Evolutionary conservation across 768 basidiomycete genomes (phyloP).

Genomic region (Rubroboletus satanas): DNA sequence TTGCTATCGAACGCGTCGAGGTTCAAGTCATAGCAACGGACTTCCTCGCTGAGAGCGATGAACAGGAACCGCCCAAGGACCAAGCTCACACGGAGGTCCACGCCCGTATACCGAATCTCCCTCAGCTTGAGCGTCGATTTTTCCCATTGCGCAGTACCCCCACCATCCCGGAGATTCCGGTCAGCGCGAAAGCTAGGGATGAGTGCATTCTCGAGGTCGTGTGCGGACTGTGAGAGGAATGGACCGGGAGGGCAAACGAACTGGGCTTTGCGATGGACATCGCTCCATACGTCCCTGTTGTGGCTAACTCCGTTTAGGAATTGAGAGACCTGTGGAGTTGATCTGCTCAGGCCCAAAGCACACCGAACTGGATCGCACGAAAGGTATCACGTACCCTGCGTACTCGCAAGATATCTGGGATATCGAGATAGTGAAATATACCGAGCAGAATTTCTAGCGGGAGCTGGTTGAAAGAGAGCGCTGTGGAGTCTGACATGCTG

Average conservation of each 20-base stretch:
- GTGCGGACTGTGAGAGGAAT: slow-evolving; percentile 8
- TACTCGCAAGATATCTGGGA: slow-evolving; percentile 15
- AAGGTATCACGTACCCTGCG: slow-evolving; percentile 14
- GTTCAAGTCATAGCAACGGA: slow-evolving; percentile 15
- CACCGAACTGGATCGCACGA: background rate
- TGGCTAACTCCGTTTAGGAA: slow-evolving; percentile 5
- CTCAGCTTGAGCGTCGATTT: background rate
- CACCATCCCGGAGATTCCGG: slow-evolving; percentile 1
- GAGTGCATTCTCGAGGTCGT: slow-evolving; percentile 14
- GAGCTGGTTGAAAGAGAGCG: slow-evolving; percentile 6
- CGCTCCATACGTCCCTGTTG: slow-evolving; percentile 14
- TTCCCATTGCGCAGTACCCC: background rate
- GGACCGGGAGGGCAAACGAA: slow-evolving; percentile 20
- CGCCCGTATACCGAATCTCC: slow-evolving; percentile 7
- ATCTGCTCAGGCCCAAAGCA: background rate
- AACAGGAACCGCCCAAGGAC: slow-evolving; percentile 17
- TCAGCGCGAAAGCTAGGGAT: slow-evolving; percentile 9
- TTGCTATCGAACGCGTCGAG: background rate
- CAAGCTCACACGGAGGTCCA: background rate
- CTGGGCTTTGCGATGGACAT: slow-evolving; percentile 10
- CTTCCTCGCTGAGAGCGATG: slow-evolving; percentile 10
- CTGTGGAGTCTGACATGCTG: background rate
- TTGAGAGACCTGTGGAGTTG: slow-evolving; percentile 7
- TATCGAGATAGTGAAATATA: slow-evolving; percentile 12
- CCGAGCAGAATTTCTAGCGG: slow-evolving; percentile 11